phyloP scores from a whole-genome alignment of 305 asterid species.

The Solanum hybrid region DNA sequence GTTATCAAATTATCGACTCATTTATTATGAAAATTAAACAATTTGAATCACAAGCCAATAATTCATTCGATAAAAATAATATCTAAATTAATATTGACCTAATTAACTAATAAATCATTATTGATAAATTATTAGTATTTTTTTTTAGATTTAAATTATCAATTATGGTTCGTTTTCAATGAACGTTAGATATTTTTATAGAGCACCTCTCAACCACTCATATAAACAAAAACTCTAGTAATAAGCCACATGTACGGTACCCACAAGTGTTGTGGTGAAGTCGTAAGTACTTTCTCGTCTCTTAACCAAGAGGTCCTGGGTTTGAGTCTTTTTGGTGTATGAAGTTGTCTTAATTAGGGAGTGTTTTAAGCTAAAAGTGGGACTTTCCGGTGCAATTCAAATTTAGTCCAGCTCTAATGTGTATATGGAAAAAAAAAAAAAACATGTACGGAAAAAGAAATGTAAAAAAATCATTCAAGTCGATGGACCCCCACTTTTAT shows the following conservation, averaged over 20 bases:
- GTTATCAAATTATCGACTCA: neutral
- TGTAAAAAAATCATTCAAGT: neutral
- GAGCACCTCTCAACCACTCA: neutral
- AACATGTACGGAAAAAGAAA: neutral
- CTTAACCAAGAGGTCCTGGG: rapidly evolving
- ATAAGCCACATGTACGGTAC: too few relatives aligned
- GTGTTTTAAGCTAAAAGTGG: too few relatives aligned
- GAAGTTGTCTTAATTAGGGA: too few relatives aligned
- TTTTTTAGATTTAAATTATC: neutral
- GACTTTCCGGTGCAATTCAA: rapidly evolving
- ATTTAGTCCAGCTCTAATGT: rapidly evolving
- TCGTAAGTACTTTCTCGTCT: too few relatives aligned
- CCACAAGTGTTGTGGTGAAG: neutral
- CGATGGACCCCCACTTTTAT: neutral
- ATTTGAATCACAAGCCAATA: neutral
- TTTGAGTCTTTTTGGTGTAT: neutral
- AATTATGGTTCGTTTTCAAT: neutral
- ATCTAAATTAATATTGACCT: neutral
- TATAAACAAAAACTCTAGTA: neutral
- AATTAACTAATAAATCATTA: neutral
- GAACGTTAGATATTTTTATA: neutral
- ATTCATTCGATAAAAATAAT: neutral
- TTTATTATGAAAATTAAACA: neutral
- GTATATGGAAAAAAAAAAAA: too few relatives aligned
- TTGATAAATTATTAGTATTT: neutral